These are phyloP conservation scores for Meyerozyma smithsonii DNA, from an alignment of 1,139 yeast species.

Conservation along the genomic window DNA sequence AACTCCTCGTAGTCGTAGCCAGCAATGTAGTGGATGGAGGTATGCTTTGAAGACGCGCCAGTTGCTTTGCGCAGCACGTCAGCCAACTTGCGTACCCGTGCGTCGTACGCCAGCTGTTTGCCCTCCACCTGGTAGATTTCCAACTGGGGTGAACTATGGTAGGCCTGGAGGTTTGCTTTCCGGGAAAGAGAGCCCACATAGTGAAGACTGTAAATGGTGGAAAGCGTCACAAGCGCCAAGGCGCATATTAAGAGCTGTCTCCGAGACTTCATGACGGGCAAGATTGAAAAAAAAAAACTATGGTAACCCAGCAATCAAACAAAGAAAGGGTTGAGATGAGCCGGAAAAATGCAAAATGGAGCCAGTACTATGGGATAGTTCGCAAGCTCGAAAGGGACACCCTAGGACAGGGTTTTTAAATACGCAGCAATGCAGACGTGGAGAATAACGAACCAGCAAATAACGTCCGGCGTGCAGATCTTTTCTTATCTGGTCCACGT, in stretches of 20 bases:
- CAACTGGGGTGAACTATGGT: not conserved
- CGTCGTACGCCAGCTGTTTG: not conserved
- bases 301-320: too few species aligned
- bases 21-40: not conserved
- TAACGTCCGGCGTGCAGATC: not conserved
- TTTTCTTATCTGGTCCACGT: not conserved
- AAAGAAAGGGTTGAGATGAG: too few species aligned
- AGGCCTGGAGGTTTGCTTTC: not conserved
- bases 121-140: not conserved
- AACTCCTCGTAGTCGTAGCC: not conserved
- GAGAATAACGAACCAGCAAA: not conserved
- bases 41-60: not conserved
- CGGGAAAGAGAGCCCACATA: not conserved
- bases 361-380: too few species aligned
- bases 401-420: too few species aligned
- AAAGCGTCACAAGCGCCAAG: not conserved
- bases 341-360: not conserved
- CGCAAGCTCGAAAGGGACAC: too few species aligned
- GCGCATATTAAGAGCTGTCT: constrained; percentile 1
- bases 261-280: not conserved
- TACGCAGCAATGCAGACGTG: too few species aligned
- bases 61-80: not conserved
- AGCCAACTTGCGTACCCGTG: not conserved
- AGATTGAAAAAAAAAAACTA: too few species aligned
- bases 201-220: constrained; percentile 2